phyloP scores from a whole-genome alignment of 2,329 filamentous ascomycete species.

The Claviceps maximensis region DNA sequence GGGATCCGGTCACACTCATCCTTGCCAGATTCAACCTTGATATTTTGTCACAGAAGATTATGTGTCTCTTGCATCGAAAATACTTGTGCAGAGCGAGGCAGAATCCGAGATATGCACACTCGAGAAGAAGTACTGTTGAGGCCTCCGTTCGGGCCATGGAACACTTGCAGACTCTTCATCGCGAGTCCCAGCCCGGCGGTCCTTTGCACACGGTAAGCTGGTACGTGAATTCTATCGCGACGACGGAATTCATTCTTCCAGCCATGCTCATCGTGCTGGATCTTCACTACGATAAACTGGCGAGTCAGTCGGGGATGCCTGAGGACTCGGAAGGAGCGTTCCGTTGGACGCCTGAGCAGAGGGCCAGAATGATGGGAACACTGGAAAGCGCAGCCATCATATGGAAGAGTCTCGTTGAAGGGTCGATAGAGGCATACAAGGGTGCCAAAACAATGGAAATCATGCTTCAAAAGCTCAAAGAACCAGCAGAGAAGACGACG shows the following conservation, averaged over 20 bases:
- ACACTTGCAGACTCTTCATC: slow-evolving; percentile 62
- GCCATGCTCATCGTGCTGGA: slow-evolving; percentile 77
- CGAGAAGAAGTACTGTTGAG: slow-evolving; percentile 71
- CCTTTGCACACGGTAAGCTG: slow-evolving; percentile 61
- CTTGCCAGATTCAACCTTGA: slow-evolving; percentile 77
- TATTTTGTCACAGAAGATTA: slow-evolving; percentile 74
- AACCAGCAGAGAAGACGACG: slow-evolving; percentile 9
- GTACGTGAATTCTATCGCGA: slow-evolving; percentile 67
- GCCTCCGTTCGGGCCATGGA: slow-evolving; percentile 70
- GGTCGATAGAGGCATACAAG: slow-evolving; percentile 83
- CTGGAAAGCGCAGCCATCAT: slow-evolving; percentile 64
- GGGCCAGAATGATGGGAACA: slow-evolving; percentile 61
- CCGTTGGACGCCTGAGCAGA: slow-evolving; percentile 46
- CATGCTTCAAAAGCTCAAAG: slow-evolving; percentile 64
- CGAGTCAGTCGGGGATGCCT: slow-evolving; percentile 26
- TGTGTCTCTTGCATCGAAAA: slow-evolving; percentile 79
- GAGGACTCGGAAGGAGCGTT: slow-evolving; percentile 30
- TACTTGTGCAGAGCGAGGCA: slow-evolving; percentile 68
- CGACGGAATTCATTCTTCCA: slow-evolving; percentile 74
- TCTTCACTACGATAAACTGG: slow-evolving; percentile 54
- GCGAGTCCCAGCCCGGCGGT: slow-evolving; percentile 60
- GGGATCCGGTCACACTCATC: slow-evolving; percentile 72
- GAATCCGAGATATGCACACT: slow-evolving; percentile 73
- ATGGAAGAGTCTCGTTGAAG: slow-evolving; percentile 65
- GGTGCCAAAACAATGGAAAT: slow-evolving; percentile 68